Evolutionary conservation across 1,284 basidiomycete species (phyloP), one percentile per base, ranked within the genome.

Genomic region (Cryptococcus sp.): DNA sequence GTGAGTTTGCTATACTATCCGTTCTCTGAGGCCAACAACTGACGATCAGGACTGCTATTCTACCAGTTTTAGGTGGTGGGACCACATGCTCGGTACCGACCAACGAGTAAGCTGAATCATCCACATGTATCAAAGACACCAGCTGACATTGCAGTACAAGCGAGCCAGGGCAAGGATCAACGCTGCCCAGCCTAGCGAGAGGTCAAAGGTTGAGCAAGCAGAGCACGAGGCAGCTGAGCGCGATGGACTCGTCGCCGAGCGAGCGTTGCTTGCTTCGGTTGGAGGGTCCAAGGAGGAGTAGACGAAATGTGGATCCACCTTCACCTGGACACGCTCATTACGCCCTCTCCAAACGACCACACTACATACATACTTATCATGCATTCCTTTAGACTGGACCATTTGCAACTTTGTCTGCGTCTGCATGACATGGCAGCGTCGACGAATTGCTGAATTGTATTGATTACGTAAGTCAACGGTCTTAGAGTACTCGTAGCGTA

Each of bases 21-120:
- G 2, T 68, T 16, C 9, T 32, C 31, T 32, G 16, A 32, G 9
- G 9, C 31, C 16, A 16, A 16, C n/a, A 9, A 32, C 34, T 36
- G 34, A 36, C 34, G 18, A 22, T 69, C 60, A 62, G 48, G 70
- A 73, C 62, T 92, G 91, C 78, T 93, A 80, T 73, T 86, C 87
- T 18, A 92, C 90, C 26, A 87, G 85, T 16, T 94, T 94, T 82
- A 81, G 90, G 47, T 93, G 87, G 86, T 90, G 87, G 76, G 90
- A 94, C 72, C 80, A 79, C 59, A 74, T 88, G 58, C 83, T 86
- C 66, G 90, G 89, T 56, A 93, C 90, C 6, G 89, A 94, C 65
- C 72, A 77, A 74, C 88, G 67, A 56, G 59, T 59, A 28, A 49
- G 57, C 48, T 9, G 16, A 19, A n/a, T n/a, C n/a, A n/a, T n/a